Conservation (phyloP, 768 basidiomycete species). For the Suillus plorans region DNA sequence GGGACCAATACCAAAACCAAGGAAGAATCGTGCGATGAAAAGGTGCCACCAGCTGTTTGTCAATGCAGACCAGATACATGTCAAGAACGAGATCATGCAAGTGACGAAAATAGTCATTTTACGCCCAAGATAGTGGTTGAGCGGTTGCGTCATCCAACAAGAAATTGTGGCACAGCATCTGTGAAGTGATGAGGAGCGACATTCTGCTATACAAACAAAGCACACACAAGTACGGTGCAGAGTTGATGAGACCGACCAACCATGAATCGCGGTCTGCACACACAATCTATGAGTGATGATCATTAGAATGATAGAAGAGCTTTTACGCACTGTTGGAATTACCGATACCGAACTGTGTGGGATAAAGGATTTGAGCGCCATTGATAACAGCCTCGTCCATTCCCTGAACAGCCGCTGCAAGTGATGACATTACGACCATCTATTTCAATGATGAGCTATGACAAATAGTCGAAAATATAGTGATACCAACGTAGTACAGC, state of each 20-base stretch:
- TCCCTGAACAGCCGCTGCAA: conserved; percentile 80
- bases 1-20: conserved; percentile 47
- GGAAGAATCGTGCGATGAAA: conserved; percentile 52
- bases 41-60: conserved; percentile 60
- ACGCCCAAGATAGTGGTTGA: conserved; percentile 64
- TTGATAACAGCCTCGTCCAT: conserved; percentile 43
- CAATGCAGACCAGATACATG: conserved; percentile 55
- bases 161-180: conserved; percentile 54
- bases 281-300: conserved; percentile 12
- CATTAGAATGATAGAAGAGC: conserved; percentile 5
- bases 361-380: conserved; percentile 46
- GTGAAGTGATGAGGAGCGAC: conserved; percentile 5
- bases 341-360: conserved; percentile 54
- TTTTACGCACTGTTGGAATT: conserved; percentile 20
- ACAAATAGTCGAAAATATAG: background rate
- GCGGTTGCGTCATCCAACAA: conserved; percentile 69
- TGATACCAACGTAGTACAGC: conserved; percentile 40
- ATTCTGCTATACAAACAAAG: conserved; percentile 15
- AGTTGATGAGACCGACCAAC: conserved; percentile 77
- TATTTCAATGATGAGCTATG: conserved; percentile 37
- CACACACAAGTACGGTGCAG: conserved; percentile 55
- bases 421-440: conserved; percentile 57
- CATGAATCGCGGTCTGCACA: conserved; percentile 51
- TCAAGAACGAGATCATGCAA: conserved; percentile 53
- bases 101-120: conserved; percentile 62